Evolutionary conservation across 2,329 filamentous ascomycete species (phyloP).

Genomic region (Botrytis squamosa): DNA sequence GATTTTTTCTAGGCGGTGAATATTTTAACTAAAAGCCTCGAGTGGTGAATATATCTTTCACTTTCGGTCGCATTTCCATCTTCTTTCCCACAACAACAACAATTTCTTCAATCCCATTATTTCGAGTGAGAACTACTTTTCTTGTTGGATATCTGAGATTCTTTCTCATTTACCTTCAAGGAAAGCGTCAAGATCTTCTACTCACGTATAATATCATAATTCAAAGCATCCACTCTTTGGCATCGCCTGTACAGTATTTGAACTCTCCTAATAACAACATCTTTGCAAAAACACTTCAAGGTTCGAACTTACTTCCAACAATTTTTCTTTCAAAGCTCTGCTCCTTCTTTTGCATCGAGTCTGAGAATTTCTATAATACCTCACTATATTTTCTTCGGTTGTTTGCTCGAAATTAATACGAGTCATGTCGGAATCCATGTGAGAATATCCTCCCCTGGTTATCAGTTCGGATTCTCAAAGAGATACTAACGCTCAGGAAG

Average conservation of each 20-base stretch:
- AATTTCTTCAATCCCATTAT: neutral
- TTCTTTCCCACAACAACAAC: neutral
- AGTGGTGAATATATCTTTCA: neutral
- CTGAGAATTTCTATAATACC: neutral
- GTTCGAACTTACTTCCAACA: neutral
- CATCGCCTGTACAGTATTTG: neutral
- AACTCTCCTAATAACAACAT: neutral
- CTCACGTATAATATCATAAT: neutral
- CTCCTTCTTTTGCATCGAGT: neutral
- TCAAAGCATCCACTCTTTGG: neutral
- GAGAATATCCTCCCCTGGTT: neutral
- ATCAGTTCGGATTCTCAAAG: neutral
- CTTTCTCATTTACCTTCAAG: neutral
- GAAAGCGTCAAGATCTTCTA: neutral
- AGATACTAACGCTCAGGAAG: neutral
- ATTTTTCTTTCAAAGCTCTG: neutral
- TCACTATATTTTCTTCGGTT: neutral
- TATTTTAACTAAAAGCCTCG: neutral
- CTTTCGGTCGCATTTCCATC: neutral
- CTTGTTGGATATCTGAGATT: neutral
- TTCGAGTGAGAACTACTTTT: slow-evolving; percentile 9
- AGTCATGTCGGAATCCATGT: slow-evolving; percentile 5
- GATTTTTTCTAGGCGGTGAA: neutral
- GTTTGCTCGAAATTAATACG: neutral
- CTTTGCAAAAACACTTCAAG: neutral